Base-by-base conservation (phyloP, 1,284 basidiomycete species). In the Tilletia caries region DNA sequence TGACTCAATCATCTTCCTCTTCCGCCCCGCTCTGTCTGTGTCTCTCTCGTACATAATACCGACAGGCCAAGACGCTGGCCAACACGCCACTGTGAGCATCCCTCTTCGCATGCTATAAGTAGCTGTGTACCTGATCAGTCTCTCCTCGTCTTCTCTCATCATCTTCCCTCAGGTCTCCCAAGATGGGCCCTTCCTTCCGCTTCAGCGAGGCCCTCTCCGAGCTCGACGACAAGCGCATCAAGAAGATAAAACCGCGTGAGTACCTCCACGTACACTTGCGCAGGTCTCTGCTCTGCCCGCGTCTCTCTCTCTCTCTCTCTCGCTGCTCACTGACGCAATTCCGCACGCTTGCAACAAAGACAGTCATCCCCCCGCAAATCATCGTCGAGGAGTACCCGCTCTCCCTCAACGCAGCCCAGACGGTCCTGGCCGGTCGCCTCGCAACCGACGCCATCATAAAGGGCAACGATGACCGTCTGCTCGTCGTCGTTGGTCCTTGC, bases 401-500 rank as follows among this genome's bases (percentile, higher is more conserved):
- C 23, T 68, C 73, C 13, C 69, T 79, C 15, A 46, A 70, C 4
- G 80, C 79, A 1, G 77, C 79, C 0, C 71, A 77, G 60, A 78
- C 79, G 29, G 75, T 82, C 43, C 68, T 76, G 32, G 65, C 52
- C 1, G 80, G 78, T 0, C 75, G 80, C 20, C 72, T 70, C 34
- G 72, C 75, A 13, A 76, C 77, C 46, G 79, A 81, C 34, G 79
- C 73, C 37, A 79, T 81, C 62, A 68, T 82, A 58, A 77, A 77
- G 70, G 71, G 75, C 23, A 67, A 75, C 32, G 76, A 82, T 44
- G 80, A 82, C 68, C 76, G 80, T n/a, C 69, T 82, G 25, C 71
- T 82, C 65, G 81, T 82, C 18, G 71, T 82, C 23, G 78, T 82
- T 13, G 81, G 81, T 4, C 81, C 81, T 12, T 82, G 81, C 69